Conservation (phyloP, 495 filamentous ascomycete species). For the Cudoniella acicularis region DNA sequence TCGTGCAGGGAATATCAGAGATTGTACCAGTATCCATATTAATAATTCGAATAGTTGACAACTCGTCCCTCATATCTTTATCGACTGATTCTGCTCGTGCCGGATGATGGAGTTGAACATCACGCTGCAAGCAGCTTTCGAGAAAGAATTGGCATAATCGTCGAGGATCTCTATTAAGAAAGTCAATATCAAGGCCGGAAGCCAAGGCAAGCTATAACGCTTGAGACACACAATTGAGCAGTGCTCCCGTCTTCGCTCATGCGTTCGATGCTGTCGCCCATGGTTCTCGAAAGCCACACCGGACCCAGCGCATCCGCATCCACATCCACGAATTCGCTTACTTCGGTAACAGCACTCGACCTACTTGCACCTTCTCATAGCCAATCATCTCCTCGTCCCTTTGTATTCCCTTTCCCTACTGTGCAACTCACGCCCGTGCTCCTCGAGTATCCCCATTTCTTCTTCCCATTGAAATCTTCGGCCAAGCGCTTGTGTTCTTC, state of each 20-base stretch:
- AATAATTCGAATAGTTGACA: constrained; percentile 45
- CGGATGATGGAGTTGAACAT: constrained; percentile 65
- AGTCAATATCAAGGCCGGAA: constrained; percentile 13
- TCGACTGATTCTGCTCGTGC: constrained; percentile 50
- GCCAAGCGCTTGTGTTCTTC: constrained; percentile 63
- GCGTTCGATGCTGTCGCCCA: constrained; percentile 51
- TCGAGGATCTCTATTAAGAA: constrained; percentile 49
- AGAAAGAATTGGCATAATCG: constrained; percentile 63
- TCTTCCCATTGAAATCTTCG: constrained; percentile 51
- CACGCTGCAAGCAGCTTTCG: constrained; percentile 48
- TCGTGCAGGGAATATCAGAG: constrained; percentile 52
- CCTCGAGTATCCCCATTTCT: constrained; percentile 66
- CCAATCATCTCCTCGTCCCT: constrained; percentile 54
- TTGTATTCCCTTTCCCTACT: constrained; percentile 28
- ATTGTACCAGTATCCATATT: constrained; percentile 42
- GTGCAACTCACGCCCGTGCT: constrained; percentile 57
- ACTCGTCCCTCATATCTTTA: constrained; percentile 39
- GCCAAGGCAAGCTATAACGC: too few species aligned
- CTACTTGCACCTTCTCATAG: constrained; percentile 58
- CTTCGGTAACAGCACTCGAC: constrained; percentile 49
- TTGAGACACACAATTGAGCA: constrained; percentile 57
- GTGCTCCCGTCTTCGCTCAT: constrained; percentile 60
- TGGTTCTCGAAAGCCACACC: constrained; percentile 54
- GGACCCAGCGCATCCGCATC: constrained; percentile 31
- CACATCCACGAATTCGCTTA: neutral